Evolutionary conservation across 176 grass and related monocot genomes (phyloP).

Genomic region (Aegilops sharonensis): DNA sequence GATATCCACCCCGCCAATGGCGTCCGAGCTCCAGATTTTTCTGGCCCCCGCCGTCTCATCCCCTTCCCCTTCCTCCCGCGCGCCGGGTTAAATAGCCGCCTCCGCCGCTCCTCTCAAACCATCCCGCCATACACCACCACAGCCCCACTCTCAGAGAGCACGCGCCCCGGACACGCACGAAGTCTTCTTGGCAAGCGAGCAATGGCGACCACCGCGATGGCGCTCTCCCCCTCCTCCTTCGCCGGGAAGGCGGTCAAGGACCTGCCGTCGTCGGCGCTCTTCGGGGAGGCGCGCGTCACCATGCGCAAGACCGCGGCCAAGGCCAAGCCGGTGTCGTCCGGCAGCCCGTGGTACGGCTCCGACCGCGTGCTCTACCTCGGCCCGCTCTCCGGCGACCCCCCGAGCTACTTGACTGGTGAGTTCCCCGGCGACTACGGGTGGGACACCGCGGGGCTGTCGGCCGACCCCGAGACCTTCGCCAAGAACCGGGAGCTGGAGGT

Average conservation of each 20-base stretch:
- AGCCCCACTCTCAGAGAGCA: not conserved
- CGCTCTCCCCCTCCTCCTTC: slow-evolving; percentile 55
- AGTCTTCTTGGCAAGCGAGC: not conserved
- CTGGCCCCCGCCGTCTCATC: not conserved
- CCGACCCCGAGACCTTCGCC: slow-evolving; percentile 85
- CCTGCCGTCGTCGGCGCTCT: slow-evolving; percentile 24
- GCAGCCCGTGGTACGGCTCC: slow-evolving; percentile 84
- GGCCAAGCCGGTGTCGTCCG: slow-evolving; percentile 40
- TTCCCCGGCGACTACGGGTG: slow-evolving; percentile 95
- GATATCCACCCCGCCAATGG: slow-evolving; percentile 31
- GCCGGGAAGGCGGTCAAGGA: slow-evolving; percentile 48
- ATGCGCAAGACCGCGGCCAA: slow-evolving; percentile 61
- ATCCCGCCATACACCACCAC: not conserved
- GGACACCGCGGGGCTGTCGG: slow-evolving; percentile 73
- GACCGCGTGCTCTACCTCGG: slow-evolving; percentile 80
- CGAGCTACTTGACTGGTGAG: slow-evolving; percentile 76
- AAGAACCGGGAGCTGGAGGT: slow-evolving; percentile 91
- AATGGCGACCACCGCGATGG: slow-evolving; percentile 59
- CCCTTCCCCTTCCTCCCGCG: not conserved
- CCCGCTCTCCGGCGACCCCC: slow-evolving; percentile 74
- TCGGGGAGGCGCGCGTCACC: slow-evolving; percentile 48
- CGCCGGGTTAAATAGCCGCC: slow-evolving; percentile 22
- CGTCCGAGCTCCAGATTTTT: slow-evolving; percentile 25
- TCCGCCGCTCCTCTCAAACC: not conserved
- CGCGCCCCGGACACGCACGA: not conserved